Evolutionary conservation across 768 basidiomycete species (phyloP), one percentile per base, ranked within the genome.

Genomic region (Thelephora aurantiotincta): DNA sequence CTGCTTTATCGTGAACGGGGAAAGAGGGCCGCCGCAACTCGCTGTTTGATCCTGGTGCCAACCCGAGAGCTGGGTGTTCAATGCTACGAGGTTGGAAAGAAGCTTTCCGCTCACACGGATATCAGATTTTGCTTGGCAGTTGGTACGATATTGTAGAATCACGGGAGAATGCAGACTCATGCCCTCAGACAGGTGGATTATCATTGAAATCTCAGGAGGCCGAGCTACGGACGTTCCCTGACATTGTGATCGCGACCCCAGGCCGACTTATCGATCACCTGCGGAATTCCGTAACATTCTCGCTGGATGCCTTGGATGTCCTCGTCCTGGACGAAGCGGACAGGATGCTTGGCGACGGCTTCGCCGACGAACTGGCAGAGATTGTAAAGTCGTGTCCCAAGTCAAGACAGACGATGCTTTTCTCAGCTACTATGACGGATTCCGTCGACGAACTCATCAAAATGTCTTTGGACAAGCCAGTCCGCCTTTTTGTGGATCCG

Each of bases 401-500:
- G 18, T 83, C 84, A 20, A 77, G 96, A 34, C 96, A 98, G 61
- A 98, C 96, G 3, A 94, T 99, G 91, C 72, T 99, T 34, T 99
- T 99, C 65, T 96, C 92, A 0, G 96, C 96, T 2, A 99, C 96
- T 1, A 98, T 98, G 86, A 97, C 93, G 3, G 96, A 99, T 63
- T 84, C 86, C 1, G 85, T 98, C 7, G 89, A 96, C 56, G 83
- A 92, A 58, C 75, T 99, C 43, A 86, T 98, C 49, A 81, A 80
- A 58, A 83, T 98, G 74, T 89, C 88, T 11, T 67, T 98, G 44
- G 84, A 90, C 61, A 91, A 84, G 60, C 96, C 96, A 5, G 88
- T 93, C 7, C 76, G 93, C 38, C 72, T 98, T 30, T 97, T 97
- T 61, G 93, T 99, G 18, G 96, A 98, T 58, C 90, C 91, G 6